phyloP scores from a whole-genome alignment of 2,329 filamentous ascomycete genomes.

The Talaromyces marneffei region DNA sequence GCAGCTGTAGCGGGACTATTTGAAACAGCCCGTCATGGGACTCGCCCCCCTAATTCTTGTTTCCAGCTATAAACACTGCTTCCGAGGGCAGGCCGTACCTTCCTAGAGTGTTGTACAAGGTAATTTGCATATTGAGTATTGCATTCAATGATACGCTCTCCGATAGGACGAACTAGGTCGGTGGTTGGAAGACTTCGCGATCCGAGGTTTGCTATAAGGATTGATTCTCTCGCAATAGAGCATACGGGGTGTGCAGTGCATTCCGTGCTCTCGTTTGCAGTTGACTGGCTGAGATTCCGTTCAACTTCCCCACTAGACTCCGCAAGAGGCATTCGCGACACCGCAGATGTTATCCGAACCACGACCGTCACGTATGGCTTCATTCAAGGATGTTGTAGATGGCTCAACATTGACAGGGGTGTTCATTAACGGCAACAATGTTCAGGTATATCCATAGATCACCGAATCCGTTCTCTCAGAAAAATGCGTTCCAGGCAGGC shows the following conservation, averaged over 20 bases:
- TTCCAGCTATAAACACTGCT: background rate
- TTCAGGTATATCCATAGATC: background rate
- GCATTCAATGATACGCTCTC: background rate
- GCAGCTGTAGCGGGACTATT: background rate
- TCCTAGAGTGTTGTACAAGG: background rate
- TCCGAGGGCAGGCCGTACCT: background rate
- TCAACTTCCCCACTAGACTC: background rate
- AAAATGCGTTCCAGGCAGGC: background rate
- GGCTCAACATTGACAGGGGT: background rate
- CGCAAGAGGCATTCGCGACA: background rate
- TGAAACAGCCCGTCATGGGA: background rate
- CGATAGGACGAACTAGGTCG: background rate
- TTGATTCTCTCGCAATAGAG: background rate
- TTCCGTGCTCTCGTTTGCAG: background rate
- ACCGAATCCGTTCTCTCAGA: background rate
- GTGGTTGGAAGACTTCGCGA: background rate
- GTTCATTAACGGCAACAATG: no score
- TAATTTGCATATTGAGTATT: background rate
- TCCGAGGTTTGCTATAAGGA: background rate
- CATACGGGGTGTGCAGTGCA: background rate
- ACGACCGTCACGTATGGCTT: background rate
- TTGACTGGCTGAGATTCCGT: background rate
- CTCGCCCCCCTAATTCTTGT: background rate
- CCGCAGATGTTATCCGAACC: background rate
- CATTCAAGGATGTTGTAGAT: background rate